Evolutionary conservation across 495 filamentous ascomycete species (phyloP), one percentile per base, ranked within the genome.

Genomic region (Podospora anserina): DNA sequence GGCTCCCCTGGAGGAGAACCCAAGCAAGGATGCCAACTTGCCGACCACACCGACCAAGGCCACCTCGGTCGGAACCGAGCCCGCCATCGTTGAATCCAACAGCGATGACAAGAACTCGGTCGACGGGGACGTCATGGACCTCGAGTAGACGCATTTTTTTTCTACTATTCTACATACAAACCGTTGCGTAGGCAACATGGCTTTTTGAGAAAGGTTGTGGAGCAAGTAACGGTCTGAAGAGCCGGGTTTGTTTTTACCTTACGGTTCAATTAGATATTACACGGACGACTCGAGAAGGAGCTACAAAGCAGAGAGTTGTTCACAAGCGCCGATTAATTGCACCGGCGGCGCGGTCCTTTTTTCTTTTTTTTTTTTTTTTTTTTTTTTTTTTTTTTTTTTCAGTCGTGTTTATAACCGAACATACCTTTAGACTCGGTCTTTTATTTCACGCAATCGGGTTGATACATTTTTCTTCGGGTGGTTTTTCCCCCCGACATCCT

Each of bases 71-170:
- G 44, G 56, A 7, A 65, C 68, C 2, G 67, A 68, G 49, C 34
- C 57, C 30, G 53, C 70, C 3, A 69, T 73, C 16, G 27, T 73
- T 13, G 73, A 71, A 60, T 68, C 69, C 6, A 67, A 66, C 1
- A 69, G 64, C 18, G 71, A 74, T 26, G 69, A 69, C 13, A 73
- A 72, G 68, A 75, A 68, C 11, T 65, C 66, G 26, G 68, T 72
- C 26, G 67, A 69, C 15, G 75, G 71, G 23, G 67, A 64, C 30
- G 66, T 32, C 56, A 75, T 75, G 70, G 70, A 75, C 19, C 64
- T 75, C 20, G 70, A 75, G 26, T 68, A 44, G 57, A 19, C 16
- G 15, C 26, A 54, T 66, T 26, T 49, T 1, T 23, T 60, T 60
- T 62, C 61, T 59, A 61, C 65, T 39, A 64, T 32, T 44, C 34